Conservation (phyloP, 129 eudicot genomes). For the Tagetes patula region DNA sequence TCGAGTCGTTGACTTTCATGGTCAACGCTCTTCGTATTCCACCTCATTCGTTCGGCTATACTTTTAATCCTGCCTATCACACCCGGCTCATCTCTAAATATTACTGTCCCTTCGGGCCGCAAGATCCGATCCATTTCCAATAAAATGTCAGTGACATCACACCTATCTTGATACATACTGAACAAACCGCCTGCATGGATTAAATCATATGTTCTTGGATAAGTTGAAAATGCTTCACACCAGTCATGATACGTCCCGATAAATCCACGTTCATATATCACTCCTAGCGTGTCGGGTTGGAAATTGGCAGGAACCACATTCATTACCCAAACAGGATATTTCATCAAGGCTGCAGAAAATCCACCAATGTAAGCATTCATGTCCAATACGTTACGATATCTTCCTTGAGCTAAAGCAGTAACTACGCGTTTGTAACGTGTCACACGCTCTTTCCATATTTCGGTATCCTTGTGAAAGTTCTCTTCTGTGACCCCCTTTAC, state of each 20-base stretch:
- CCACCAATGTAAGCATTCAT: conserved; percentile 95
- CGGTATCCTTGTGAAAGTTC: conserved; percentile 55
- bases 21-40: conserved; percentile 64
- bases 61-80: conserved; percentile 60
- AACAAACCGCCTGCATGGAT: conserved; percentile 81
- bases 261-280: conserved; percentile 74
- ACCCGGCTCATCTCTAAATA: conserved; percentile 76
- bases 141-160: conserved; percentile 70
- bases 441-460: conserved; percentile 64
- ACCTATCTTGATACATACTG: conserved; percentile 82
- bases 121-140: conserved; percentile 88
- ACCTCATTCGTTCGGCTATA: conserved; percentile 69
- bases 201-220: conserved; percentile 93
- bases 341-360: conserved; percentile 72
- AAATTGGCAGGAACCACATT: conserved; percentile 71
- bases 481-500: conserved; percentile 49
- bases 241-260: conserved; percentile 81
- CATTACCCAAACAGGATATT: conserved; percentile 96
- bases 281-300: conserved; percentile 68
- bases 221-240: conserved; percentile 94
- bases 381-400: conserved; percentile 76
- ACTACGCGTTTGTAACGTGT: conserved; percentile 51
- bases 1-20: conserved; percentile 67
- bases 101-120: conserved; percentile 84
- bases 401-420: conserved; percentile 46